phyloP scores from a whole-genome alignment of 345 rosid genomes.

The Cochlearia excelsa region DNA sequence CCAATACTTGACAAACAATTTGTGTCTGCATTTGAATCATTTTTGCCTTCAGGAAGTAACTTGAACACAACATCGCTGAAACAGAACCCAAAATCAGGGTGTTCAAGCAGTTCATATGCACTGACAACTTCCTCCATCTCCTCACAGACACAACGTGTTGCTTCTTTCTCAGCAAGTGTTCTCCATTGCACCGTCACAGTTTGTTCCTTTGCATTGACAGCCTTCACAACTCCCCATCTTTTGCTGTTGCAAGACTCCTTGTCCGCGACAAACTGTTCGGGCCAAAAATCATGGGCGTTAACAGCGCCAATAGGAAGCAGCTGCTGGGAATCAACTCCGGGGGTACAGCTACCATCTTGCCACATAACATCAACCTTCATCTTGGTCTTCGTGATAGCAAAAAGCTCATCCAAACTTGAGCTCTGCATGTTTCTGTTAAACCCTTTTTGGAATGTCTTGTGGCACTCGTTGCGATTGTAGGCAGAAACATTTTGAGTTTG shows the following conservation, averaged over 20 bases:
- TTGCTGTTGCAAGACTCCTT: constrained; percentile 43
- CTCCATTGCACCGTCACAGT: constrained; percentile 76
- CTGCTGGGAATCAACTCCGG: constrained; percentile 55
- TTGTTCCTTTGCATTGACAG: constrained; percentile 72
- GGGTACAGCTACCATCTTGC: constrained; percentile 72
- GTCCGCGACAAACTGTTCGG: constrained; percentile 80
- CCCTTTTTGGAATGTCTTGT: constrained; percentile 35
- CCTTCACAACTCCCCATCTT: constrained; percentile 69
- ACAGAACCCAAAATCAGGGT: constrained; percentile 70
- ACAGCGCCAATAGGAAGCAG: constrained; percentile 57
- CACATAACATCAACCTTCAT: constrained; percentile 68
- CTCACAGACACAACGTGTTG: constrained; percentile 29
- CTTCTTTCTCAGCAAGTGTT: constrained; percentile 34
- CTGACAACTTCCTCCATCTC: constrained; percentile 66
- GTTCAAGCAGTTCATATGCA: constrained; percentile 81
- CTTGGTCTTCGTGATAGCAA: constrained; percentile 60
- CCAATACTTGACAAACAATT: constrained; percentile 38
- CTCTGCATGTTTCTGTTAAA: constrained; percentile 35
- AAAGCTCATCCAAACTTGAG: constrained; percentile 43
- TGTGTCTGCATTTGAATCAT: constrained; percentile 27
- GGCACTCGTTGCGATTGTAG: constrained; percentile 25
- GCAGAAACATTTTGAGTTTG: constrained; percentile 26
- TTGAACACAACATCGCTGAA: constrained; percentile 73
- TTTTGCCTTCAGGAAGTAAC: constrained; percentile 24
- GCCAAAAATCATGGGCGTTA: constrained; percentile 86